Evolutionary conservation across 768 basidiomycete species (phyloP).

Genomic region (Psilocybe cubensis): DNA sequence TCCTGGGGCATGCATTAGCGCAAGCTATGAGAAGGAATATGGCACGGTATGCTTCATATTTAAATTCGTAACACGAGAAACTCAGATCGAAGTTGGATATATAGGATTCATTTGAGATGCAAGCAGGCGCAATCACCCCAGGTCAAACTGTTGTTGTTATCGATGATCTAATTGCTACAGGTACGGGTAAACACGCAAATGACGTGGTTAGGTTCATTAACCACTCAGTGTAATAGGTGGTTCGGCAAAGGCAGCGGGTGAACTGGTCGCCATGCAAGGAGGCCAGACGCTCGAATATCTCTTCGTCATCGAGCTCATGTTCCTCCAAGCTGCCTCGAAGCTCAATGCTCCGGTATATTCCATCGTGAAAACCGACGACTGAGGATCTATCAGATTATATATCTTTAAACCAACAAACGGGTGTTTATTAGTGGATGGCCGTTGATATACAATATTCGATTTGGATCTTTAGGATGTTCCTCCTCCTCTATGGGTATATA

Average conservation of each 20-base stretch:
- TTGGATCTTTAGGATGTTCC: conserved; percentile 34
- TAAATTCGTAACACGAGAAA: not conserved
- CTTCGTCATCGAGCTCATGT: conserved; percentile 86
- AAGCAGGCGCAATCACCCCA: conserved; percentile 78
- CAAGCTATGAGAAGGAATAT: conserved; percentile 91
- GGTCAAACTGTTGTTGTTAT: conserved; percentile 87
- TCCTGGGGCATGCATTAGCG: conserved; percentile 81
- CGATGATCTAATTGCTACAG: conserved; percentile 97
- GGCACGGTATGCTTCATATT: conserved; percentile 60
- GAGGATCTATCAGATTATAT: conserved; percentile 10
- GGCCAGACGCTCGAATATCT: conserved; percentile 90
- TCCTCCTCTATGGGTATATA: conserved; percentile 24
- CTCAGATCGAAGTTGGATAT: not conserved
- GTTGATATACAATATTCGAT: conserved; percentile 73
- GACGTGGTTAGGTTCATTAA: conserved; percentile 2
- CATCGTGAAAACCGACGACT: conserved; percentile 79
- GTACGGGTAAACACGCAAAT: conserved; percentile 43
- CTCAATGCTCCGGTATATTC: conserved; percentile 90
- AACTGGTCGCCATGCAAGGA: conserved; percentile 82
- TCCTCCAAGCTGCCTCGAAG: conserved; percentile 75
- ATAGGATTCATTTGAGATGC: conserved; percentile 96
- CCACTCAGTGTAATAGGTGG: conserved; percentile 58
- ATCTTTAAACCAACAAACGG: conserved; percentile 55
- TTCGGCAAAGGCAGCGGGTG: conserved; percentile 90
- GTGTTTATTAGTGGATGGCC: conserved; percentile 80